These are phyloP conservation scores for Pseudopyrenochaeta lycopersici DNA, from an alignment of 2,329 filamentous ascomycete genomes.

Conservation along the genomic window DNA sequence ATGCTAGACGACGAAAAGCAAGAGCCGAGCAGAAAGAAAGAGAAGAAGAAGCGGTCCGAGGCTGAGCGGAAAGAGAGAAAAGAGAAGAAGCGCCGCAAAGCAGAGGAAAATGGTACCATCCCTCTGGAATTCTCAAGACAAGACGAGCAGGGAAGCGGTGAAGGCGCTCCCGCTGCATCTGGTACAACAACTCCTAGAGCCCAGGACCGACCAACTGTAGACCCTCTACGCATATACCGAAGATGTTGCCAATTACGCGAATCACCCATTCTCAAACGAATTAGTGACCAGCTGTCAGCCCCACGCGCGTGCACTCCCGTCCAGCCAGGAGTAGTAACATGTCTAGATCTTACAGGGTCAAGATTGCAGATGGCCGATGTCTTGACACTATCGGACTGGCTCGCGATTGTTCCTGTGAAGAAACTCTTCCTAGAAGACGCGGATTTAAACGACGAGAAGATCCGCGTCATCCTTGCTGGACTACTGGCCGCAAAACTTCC, in stretches of 20 bases:
- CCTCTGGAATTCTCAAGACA: slow-evolving; percentile 84
- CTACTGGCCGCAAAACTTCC: slow-evolving; percentile 80
- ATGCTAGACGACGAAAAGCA: slow-evolving; percentile 45
- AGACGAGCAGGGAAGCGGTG: slow-evolving; percentile 54
- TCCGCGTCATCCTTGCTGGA: slow-evolving; percentile 86
- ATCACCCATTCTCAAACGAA: slow-evolving; percentile 88
- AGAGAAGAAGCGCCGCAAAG: slow-evolving; percentile 84
- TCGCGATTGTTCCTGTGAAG: slow-evolving; percentile 90
- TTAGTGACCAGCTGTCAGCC: slow-evolving; percentile 85
- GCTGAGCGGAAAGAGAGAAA: slow-evolving; percentile 92
- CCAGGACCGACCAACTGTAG: slow-evolving; percentile 80
- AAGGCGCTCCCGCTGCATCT: slow-evolving; percentile 23
- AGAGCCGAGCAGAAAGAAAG: slow-evolving; percentile 75
- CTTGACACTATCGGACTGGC: slow-evolving; percentile 88
- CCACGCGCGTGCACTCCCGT: slow-evolving; percentile 70
- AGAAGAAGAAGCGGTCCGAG: slow-evolving; percentile 95
- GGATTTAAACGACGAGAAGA: slow-evolving; percentile 83
- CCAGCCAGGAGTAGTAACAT: slow-evolving; percentile 78
- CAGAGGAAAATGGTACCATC: slow-evolving; percentile 86
- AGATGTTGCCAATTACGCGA: slow-evolving; percentile 94
- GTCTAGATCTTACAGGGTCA: slow-evolving; percentile 85
- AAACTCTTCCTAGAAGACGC: slow-evolving; percentile 89
- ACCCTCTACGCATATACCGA: slow-evolving; percentile 91
- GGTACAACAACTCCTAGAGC: slow-evolving; percentile 54
- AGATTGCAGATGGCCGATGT: slow-evolving; percentile 84